Percentiles rank a stretch among this genome's conserved stretches.
Conservation (phyloP, 163 green algal genomes). For the Trebouxia gelatinosa region DNA sequence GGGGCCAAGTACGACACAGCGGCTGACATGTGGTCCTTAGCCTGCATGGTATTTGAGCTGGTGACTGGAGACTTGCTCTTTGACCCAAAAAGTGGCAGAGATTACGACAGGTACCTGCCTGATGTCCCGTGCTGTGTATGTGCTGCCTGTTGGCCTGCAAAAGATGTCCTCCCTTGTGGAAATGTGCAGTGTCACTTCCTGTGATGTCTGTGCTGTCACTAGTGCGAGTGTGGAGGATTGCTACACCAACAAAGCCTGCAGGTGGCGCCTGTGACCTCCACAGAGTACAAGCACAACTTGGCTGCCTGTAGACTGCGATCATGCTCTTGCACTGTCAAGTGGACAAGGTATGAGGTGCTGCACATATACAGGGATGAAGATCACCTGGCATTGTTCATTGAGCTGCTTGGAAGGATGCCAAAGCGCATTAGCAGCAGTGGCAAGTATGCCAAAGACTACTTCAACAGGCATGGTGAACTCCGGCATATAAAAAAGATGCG, state of each 20-base stretch:
- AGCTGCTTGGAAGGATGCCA: slow-evolving; percentile 92
- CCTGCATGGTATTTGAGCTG: slow-evolving; percentile 97
- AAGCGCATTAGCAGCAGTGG: slow-evolving; percentile 67
- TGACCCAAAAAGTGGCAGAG: slow-evolving; percentile 79
- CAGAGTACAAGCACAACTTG: background rate
- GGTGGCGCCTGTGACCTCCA: background rate
- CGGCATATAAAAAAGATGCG: slow-evolving; percentile 93
- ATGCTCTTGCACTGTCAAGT: no score
- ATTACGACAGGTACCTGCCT: slow-evolving; percentile 68
- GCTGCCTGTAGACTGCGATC: background rate
- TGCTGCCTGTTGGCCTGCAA: no score
- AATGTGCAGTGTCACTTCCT: no score
- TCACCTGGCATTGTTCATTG: slow-evolving; percentile 96
- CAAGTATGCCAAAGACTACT: slow-evolving; percentile 87
- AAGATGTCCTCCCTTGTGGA: no score
- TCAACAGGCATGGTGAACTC: slow-evolving; percentile 91
- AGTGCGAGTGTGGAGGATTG: background rate
- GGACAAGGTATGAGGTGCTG: background rate
- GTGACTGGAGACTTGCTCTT: slow-evolving; percentile 98
- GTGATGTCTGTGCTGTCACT: no score
- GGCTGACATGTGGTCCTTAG: slow-evolving; percentile 96
- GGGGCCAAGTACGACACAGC: slow-evolving; percentile 82
- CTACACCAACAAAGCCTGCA: background rate
- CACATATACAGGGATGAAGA: slow-evolving; percentile 81
- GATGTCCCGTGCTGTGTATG: no score